phyloP scores from a whole-genome alignment of 2,329 filamentous ascomycete species.

The Talaromyces sp. region DNA sequence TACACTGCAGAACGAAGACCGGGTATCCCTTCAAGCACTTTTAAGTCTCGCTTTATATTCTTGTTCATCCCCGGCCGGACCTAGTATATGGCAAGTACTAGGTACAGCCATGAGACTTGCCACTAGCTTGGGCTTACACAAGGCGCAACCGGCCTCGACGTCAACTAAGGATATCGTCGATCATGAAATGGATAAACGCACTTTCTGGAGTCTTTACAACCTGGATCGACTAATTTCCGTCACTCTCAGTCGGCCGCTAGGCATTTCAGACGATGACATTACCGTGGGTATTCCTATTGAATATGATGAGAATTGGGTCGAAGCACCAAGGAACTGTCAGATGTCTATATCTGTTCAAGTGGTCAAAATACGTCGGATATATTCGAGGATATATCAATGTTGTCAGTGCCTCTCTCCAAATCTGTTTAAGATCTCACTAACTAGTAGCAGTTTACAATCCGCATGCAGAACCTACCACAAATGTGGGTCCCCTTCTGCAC shows the following conservation, averaged over 20 bases:
- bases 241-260: conserved; percentile 39
- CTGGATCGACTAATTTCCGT: conserved; percentile 41
- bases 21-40: conserved; percentile 36
- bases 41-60: conserved; percentile 38
- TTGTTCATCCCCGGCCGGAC: conserved; percentile 37
- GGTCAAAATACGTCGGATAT: conserved; percentile 35
- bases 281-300: conserved; percentile 37
- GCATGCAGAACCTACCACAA: conserved; percentile 27
- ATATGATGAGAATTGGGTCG: conserved; percentile 39
- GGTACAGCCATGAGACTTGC: conserved; percentile 38
- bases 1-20: conserved; percentile 38
- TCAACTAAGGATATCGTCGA: conserved; percentile 27
- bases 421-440: background rate
- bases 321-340: conserved; percentile 34
- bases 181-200: conserved; percentile 42
- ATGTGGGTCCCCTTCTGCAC: conserved; percentile 28
- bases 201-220: conserved; percentile 46
- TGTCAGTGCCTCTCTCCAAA: conserved; percentile 24
- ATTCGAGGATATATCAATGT: conserved; percentile 39
- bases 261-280: conserved; percentile 44
- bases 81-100: conserved; percentile 41
- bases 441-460: conserved; percentile 34
- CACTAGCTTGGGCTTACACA: conserved; percentile 39
- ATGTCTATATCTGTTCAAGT: conserved; percentile 41
- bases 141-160: conserved; percentile 24